Conservation (phyloP, 257 asterid species). For the Fraxinus americana region DNA sequence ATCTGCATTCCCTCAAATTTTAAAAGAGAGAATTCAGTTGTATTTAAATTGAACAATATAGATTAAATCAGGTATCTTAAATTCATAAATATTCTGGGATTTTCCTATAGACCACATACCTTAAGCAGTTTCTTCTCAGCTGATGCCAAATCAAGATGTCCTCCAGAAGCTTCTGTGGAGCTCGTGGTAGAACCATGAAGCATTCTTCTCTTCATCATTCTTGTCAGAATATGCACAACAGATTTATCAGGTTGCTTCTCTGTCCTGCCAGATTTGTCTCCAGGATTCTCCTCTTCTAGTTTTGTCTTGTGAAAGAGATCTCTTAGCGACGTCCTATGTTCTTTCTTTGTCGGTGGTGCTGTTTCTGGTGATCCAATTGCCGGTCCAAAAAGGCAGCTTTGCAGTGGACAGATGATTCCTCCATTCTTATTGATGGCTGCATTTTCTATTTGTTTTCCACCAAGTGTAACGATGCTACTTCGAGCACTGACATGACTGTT, state of each 20-base stretch:
- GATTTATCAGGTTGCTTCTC: conserved; percentile 71
- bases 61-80: too few species aligned
- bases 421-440: conserved; percentile 51
- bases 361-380: conserved; percentile 63
- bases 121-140: conserved; percentile 66
- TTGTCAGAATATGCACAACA: conserved; percentile 63
- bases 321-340: conserved; percentile 78
- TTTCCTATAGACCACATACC: conserved; percentile 34
- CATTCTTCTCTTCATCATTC: conserved; percentile 56
- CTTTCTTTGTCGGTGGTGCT: conserved; percentile 47
- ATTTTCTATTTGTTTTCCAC: conserved; percentile 58
- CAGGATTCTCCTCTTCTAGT: conserved; percentile 57
- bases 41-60: neutral
- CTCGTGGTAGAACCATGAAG: conserved; percentile 46
- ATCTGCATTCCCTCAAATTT: conserved; percentile 48
- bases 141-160: conserved; percentile 46
- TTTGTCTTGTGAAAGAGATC: conserved; percentile 89
- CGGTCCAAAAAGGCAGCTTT: conserved; percentile 80
- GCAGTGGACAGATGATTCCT: conserved; percentile 67
- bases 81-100: too few species aligned
- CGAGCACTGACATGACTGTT: conserved; percentile 76
- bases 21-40: neutral
- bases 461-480: conserved; percentile 64
- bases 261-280: conserved; percentile 42
- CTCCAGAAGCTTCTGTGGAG: conserved; percentile 44